Conservation (phyloP, 345 rosid genomes). For the Gossypium sturtianum region DNA sequence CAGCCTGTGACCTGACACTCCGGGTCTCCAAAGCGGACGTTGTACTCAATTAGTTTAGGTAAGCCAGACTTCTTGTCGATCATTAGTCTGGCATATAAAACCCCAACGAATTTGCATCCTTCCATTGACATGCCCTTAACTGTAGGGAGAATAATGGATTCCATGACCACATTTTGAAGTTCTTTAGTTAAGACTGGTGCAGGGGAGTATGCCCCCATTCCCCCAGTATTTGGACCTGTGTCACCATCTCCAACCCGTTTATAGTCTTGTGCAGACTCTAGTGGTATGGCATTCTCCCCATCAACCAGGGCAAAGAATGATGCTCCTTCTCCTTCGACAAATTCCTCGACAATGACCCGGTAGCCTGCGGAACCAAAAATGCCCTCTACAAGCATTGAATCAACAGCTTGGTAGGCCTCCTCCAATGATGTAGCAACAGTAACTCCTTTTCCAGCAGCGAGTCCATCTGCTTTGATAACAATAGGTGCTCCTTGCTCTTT, state of each 20-base stretch:
- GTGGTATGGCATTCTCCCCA: conserved; percentile 86
- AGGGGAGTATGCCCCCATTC: conserved; percentile 96
- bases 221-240: conserved; percentile 89
- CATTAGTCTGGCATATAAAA: conserved; percentile 89
- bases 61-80: conserved; percentile 87
- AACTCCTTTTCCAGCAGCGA: conserved; percentile 98
- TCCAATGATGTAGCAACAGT: conserved; percentile 69
- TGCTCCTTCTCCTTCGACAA: conserved; percentile 89
- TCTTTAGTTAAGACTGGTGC: conserved; percentile 77
- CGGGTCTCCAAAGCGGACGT: conserved; percentile 97
- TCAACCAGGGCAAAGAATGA: conserved; percentile 91
- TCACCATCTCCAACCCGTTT: conserved; percentile 98
- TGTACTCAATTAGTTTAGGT: conserved; percentile 91
- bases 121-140: conserved; percentile 90
- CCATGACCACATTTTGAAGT: conserved; percentile 69
- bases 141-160: conserved; percentile 75
- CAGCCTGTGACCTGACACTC: conserved; percentile 93
- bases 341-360: conserved; percentile 69
- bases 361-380: conserved; percentile 86
- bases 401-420: conserved; percentile 82
- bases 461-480: conserved; percentile 88
- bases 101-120: conserved; percentile 90
- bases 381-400: conserved; percentile 74
- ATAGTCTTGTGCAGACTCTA: conserved; percentile 94
- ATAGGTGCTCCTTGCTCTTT: conserved; percentile 79